Evolutionary conservation across 306 rosid species (phyloP), one percentile per base, ranked within the genome.

Genomic region (Macrotyloma uniflorum): DNA sequence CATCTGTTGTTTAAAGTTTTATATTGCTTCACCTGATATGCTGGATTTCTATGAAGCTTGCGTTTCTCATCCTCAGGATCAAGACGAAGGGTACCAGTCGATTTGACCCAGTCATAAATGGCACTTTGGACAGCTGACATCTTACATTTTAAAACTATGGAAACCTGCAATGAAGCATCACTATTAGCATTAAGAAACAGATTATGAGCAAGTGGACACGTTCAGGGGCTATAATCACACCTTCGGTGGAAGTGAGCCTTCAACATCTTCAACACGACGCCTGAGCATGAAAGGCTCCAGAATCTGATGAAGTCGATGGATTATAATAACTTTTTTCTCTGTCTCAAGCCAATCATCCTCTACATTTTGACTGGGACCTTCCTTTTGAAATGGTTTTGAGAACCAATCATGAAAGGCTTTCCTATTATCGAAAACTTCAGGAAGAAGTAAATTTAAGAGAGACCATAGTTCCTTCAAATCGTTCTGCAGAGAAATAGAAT

Each of bases 281-380:
- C 99, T 87, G 24, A 96, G 97, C 99, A 96, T 96, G 84, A 96
- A 96, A 61, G 99, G 99, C 86, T 96, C 99, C 13, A 96, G 94
- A 88, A 96, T 96, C 86, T 96, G 98, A 89, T 96, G 99, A 84
- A 96, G 98, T 43, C 99, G 89, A 65, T 96, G 98, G 74, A 96
- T 96, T 53, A 91, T 90, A 81, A 96, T 96, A 30, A 96, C 97
- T 83, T 96, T 96, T 64, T 96, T 96, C 76, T 96, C 99, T 11
- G 98, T 93, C 90, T 96, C 99, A 65, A 96, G 93, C 99, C 99
- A 96, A 80, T 96, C 98, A 88, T 93, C 99, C 64, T 96, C 99
- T 36, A 85, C 94, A 84, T 88, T 90, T 67, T 68, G 98, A 18
- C 69, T 75, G 75, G 93, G 89, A 67, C 80, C 96, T 85, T 96